Percentiles rank a stretch among this genome's conserved stretches.
Conservation (phyloP, 1,284 basidiomycete genomes). For the Tilletiaria anomala region DNA sequence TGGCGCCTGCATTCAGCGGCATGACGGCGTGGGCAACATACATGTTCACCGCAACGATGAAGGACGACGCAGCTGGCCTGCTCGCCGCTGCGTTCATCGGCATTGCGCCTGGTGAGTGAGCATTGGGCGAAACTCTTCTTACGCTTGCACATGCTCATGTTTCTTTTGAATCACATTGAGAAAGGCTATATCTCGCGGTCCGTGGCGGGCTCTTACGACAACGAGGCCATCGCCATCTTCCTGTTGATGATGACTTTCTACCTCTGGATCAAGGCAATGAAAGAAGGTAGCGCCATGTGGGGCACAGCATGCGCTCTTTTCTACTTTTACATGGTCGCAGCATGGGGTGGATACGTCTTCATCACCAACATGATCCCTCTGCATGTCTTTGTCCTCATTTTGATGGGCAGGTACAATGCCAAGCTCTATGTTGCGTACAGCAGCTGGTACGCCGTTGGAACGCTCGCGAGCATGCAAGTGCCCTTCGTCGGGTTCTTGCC, state of each 20-base stretch:
- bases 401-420: conserved; percentile 92
- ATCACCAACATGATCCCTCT: conserved; percentile 99
- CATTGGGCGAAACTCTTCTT: neutral
- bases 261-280: conserved; percentile 92
- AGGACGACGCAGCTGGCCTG: conserved; percentile 60
- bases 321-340: conserved; percentile 99
- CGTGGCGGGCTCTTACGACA: conserved; percentile 97
- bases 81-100: conserved; percentile 94
- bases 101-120: conserved; percentile 71
- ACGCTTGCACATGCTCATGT: neutral
- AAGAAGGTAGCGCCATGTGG: conserved; percentile 79
- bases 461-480: conserved; percentile 94
- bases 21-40: conserved; percentile 96
- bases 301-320: conserved; percentile 82
- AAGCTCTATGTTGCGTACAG: conserved; percentile 91
- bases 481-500: conserved; percentile 99
- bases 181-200: conserved; percentile 85
- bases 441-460: conserved; percentile 94
- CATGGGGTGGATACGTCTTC: conserved; percentile 99
- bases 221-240: conserved; percentile 99
- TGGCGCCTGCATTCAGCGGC: conserved; percentile 72
- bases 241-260: conserved; percentile 98
- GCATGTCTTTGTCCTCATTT: conserved; percentile 75
- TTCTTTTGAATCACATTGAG: too few relatives aligned
- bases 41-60: conserved; percentile 41